Conservation (phyloP, 345 rosid genomes). For the Xanthoceras sorbifolium region DNA sequence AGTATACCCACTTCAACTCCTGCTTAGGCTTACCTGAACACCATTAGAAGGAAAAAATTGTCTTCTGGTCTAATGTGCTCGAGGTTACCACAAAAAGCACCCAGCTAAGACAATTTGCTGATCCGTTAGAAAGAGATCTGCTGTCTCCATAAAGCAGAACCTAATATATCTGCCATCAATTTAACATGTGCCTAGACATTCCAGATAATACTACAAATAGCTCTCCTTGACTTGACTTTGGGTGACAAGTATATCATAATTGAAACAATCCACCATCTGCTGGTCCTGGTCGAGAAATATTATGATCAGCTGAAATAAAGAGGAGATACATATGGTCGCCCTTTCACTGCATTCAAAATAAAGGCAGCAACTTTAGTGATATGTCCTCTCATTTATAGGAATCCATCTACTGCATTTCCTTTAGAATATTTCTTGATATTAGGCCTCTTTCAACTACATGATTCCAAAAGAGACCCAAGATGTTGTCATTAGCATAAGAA, state of each 20-base stretch:
- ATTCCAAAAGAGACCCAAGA: slow-evolving; percentile 71
- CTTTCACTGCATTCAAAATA: background rate
- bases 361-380: background rate
- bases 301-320: background rate
- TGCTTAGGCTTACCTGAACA: no score
- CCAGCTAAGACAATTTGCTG: no score
- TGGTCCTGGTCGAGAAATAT: background rate
- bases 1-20: no score
- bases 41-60: no score
- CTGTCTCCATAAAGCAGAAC: no score
- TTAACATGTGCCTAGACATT: no score
- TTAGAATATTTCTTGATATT: slow-evolving; percentile 61
- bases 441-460: slow-evolving; percentile 62
- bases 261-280: background rate
- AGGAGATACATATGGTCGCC: background rate
- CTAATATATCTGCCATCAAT: no score
- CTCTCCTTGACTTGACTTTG: background rate
- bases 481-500: slow-evolving; percentile 56
- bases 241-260: background rate
- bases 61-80: no score
- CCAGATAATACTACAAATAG: no score
- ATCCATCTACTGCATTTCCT: slow-evolving; percentile 44
- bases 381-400: background rate
- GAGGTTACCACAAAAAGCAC: no score
- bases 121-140: no score